Base-by-base conservation (phyloP, 148 eudicot genomes). In the Camellia granthamiana region DNA sequence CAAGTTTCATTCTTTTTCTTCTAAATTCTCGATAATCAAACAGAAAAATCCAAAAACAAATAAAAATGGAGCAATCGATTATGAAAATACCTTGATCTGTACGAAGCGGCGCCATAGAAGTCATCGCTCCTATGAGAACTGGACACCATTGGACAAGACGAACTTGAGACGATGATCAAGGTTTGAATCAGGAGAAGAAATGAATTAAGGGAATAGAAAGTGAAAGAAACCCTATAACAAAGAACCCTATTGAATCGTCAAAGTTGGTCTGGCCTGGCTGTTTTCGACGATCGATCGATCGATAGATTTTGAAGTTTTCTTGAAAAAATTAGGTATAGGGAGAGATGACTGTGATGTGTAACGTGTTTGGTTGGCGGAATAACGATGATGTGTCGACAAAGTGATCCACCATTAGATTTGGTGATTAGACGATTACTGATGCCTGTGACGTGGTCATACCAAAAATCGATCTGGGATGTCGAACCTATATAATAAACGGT, bases 71-170 rank as follows among this genome's bases (percentile, higher is more conserved):
- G 4, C 6, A 41, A 43, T 30, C 1, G 38, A 30, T 30, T 30
- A 19, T 10, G 10, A 64, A 30, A 56, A 11, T 85, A 92, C 97
- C 91, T 90, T 38, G 92, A 90, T 89, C 92, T 76, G 79, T 83
- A 89, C 2, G 91, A 90, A 71, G 78, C 87, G 70, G 90, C 85
- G 62, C 90, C 90, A 13, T 78, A 79, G 60, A 55, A 79, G 77
- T 77, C 80, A 30, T 80, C 80, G 76, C 87, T 74, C 62, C 80
- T 74, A 64, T 69, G 65, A 14, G 82, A 81, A 81, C 67, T 81
- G 59, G 82, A 81, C 11, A 87, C 84, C 89, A 87, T 87, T 69
- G 73, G 69, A 77, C 80, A 74, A 69, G 42, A 70, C 52, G 23
- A 72, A 67, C 19, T 65, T 7, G 64, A 51, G 23, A 49, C 7